Percentiles rank a stretch among this genome's conserved stretches.
Conservation (phyloP, 176 grass and related monocot genomes). For the Stipa capillata region DNA sequence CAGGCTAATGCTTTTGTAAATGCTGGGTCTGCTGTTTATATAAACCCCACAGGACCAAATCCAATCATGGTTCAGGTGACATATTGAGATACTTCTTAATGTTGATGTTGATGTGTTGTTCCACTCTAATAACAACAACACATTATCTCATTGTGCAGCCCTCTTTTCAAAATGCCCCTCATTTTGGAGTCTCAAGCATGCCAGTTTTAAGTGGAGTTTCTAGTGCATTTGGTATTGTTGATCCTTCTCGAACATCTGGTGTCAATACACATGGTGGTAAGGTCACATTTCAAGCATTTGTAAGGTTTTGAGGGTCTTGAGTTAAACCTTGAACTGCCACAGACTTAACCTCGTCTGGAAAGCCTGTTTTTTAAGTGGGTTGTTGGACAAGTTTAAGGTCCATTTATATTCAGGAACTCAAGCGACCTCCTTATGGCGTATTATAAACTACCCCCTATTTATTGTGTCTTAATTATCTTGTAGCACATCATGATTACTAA, state of each 20-base stretch:
- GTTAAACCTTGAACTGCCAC: background rate
- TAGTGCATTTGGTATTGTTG: slow-evolving; percentile 49
- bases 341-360: background rate
- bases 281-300: background rate
- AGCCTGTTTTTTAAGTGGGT: background rate
- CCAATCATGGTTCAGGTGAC: slow-evolving; percentile 99
- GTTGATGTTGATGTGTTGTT: slow-evolving; percentile 3
- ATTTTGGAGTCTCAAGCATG: slow-evolving; percentile 44
- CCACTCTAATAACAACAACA: background rate
- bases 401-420: background rate
- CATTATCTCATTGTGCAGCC: slow-evolving; percentile 42
- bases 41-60: slow-evolving; percentile 81
- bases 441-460: background rate
- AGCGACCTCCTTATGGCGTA: background rate
- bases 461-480: background rate
- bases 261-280: slow-evolving; percentile 34
- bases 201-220: slow-evolving; percentile 55
- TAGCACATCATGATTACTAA: background rate
- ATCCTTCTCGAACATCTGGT: slow-evolving; percentile 44
- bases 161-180: slow-evolving; percentile 55
- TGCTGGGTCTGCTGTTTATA: slow-evolving; percentile 79
- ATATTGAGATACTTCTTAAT: background rate
- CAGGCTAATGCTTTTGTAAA: slow-evolving; percentile 85
- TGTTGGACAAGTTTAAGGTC: background rate
- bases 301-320: background rate